These are phyloP conservation scores for Boletus mariae DNA, from an alignment of 1,284 basidiomycete species.

Conservation along the genomic window DNA sequence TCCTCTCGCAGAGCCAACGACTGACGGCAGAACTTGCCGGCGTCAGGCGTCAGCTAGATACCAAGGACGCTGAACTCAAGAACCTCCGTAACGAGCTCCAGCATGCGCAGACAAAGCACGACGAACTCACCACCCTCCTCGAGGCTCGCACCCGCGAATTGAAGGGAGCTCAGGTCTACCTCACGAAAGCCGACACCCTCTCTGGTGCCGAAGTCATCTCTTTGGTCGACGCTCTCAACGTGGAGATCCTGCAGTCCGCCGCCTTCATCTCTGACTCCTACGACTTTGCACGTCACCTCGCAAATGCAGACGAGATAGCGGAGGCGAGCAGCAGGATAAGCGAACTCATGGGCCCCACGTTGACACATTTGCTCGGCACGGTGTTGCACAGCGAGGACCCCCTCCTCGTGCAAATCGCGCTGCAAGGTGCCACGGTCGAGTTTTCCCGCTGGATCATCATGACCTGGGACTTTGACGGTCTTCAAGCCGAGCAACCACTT, in stretches of 20 bases:
- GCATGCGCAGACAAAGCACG: constrained; percentile 23
- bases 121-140: constrained; percentile 38
- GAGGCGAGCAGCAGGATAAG: constrained; percentile 31
- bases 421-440: constrained; percentile 46
- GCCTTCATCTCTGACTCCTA: constrained; percentile 47
- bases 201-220: constrained; percentile 47
- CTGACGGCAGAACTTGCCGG: constrained; percentile 14
- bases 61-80: constrained; percentile 23
- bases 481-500: constrained; percentile 41
- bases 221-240: constrained; percentile 44
- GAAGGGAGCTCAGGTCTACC: constrained; percentile 43
- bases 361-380: constrained; percentile 35
- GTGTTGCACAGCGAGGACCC: constrained; percentile 41
- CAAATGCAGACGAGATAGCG: constrained; percentile 29
- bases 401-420: constrained; percentile 47
- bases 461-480: constrained; percentile 49
- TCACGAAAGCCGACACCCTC: constrained; percentile 43
- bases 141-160: constrained; percentile 42
- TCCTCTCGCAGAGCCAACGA: constrained; percentile 12
- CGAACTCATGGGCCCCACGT: constrained; percentile 37
- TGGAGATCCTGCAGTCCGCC: constrained; percentile 48
- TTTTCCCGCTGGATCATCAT: constrained; percentile 44
- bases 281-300: constrained; percentile 30
- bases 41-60: constrained; percentile 23
- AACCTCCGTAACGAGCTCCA: constrained; percentile 30